Percentiles rank a stretch among this genome's conserved stretches.
phyloP scores from a whole-genome alignment of 169 alveolate genomes.

The Babesia gibsoni region DNA sequence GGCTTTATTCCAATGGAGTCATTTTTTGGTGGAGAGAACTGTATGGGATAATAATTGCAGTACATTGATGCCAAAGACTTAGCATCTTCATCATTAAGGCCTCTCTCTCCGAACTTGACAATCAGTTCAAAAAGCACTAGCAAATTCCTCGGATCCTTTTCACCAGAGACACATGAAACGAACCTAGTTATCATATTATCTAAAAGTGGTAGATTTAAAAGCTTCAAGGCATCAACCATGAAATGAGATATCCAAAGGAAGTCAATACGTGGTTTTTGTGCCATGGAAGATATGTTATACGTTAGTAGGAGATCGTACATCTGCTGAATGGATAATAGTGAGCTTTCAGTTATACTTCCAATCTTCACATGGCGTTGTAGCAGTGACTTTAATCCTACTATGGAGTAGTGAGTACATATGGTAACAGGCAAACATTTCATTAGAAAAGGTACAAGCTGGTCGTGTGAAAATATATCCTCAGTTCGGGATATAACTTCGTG shows the following conservation, averaged over 20 bases:
- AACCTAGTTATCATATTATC: constrained; percentile 5
- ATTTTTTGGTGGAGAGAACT: constrained; percentile 59
- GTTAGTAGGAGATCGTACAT: neutral
- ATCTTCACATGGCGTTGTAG: constrained; percentile 43
- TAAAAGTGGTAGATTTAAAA: neutral
- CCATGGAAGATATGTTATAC: constrained; percentile 28
- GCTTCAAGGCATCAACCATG: constrained; percentile 9
- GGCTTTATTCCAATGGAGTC: constrained; percentile 54
- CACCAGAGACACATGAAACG: constrained; percentile 34
- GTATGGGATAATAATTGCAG: constrained; percentile 54
- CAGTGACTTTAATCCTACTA: constrained; percentile 11
- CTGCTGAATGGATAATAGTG: neutral
- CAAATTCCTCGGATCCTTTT: constrained; percentile 62
- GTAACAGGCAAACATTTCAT: constrained; percentile 20
- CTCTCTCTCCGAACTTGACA: constrained; percentile 8
- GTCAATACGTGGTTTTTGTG: constrained; percentile 55
- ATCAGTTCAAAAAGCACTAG: constrained; percentile 41
- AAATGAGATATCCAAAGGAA: constrained; percentile 36
- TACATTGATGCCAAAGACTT: constrained; percentile 20
- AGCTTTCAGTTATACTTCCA: neutral
- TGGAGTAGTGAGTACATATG: constrained; percentile 30
- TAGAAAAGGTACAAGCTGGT: constrained; percentile 17
- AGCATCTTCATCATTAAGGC: constrained; percentile 24
- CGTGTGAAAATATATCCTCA: constrained; percentile 22
- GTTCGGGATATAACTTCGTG: constrained; percentile 52